A percentile compares a stretch with the other conserved stretches of the same genome.
Evolutionary conservation across 768 basidiomycete species (phyloP).

Genomic region (Hericium coralloides): DNA sequence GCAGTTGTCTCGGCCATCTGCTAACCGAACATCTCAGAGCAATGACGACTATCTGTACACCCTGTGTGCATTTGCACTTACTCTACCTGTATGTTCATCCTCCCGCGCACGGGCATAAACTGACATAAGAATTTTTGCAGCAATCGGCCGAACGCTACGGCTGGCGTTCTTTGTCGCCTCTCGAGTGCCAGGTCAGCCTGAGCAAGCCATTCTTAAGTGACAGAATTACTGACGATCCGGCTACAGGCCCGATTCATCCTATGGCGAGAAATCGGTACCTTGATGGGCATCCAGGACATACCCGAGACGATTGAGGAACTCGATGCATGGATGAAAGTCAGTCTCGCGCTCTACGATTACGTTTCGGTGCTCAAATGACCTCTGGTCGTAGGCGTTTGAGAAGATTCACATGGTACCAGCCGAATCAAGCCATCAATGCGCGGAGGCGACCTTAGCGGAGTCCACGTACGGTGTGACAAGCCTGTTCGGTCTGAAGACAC

Average conservation of each 20-base stretch:
- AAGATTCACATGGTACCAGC: neutral
- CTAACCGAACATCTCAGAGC: neutral
- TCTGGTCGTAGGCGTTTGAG: neutral
- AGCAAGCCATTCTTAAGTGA: too few species aligned
- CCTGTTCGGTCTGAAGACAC: neutral
- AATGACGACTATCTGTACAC: neutral
- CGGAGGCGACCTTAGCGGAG: neutral
- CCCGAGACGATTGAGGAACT: neutral
- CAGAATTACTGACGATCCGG: neutral
- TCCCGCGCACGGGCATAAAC: neutral
- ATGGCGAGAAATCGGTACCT: neutral
- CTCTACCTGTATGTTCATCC: neutral
- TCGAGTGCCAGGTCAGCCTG: neutral
- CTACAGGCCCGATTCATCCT: neutral
- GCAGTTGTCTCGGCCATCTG: too few species aligned
- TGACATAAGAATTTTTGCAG: neutral
- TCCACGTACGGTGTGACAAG: neutral
- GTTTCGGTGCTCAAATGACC: neutral
- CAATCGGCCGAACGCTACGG: neutral
- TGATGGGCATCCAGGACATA: neutral
- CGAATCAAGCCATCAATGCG: neutral
- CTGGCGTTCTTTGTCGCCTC: neutral
- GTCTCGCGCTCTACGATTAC: neutral
- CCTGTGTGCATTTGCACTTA: neutral
- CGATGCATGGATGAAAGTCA: neutral